A percentile compares a stretch with the other conserved stretches of the same genome.
phyloP scores from a whole-genome alignment of 2,329 filamentous ascomycete genomes.

The Simplicillium aogashimaense region DNA sequence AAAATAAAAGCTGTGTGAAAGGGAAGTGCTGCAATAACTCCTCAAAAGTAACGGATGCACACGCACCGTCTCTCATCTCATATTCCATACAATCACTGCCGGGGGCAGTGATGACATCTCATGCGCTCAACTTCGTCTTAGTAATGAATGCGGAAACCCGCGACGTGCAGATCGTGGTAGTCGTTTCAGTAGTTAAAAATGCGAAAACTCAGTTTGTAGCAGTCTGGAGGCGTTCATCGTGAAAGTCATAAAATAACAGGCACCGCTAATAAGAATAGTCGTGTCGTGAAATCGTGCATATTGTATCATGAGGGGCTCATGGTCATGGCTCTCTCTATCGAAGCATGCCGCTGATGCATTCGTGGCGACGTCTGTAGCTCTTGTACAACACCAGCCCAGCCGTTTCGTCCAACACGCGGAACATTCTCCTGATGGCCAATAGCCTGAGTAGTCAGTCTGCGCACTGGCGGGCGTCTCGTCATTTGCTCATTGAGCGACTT shows the following conservation, averaged over 20 bases:
- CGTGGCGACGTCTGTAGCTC: slow-evolving; percentile 52
- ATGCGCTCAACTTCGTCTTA: too few relatives aligned
- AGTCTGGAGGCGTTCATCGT: too few relatives aligned
- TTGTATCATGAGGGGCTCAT: slow-evolving; percentile 10
- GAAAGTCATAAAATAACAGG: too few relatives aligned
- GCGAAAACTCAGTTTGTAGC: too few relatives aligned
- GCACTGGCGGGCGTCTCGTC: slow-evolving; percentile 35
- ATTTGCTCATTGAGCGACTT: slow-evolving; percentile 33
- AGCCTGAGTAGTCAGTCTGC: slow-evolving; percentile 42
- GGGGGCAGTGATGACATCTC: too few relatives aligned
- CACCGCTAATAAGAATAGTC: too few relatives aligned
- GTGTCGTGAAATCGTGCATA: not conserved
- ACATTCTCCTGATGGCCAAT: slow-evolving; percentile 42
- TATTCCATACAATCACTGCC: not conserved
- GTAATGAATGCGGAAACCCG: too few relatives aligned
- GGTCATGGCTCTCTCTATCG: slow-evolving; percentile 48
- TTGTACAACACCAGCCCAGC: slow-evolving; percentile 54
- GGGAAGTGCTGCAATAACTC: slow-evolving; percentile 1
- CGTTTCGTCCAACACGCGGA: slow-evolving; percentile 36
- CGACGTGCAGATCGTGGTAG: not conserved
- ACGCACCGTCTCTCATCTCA: not conserved
- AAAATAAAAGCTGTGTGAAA: slow-evolving; percentile 9
- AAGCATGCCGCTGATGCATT: slow-evolving; percentile 53
- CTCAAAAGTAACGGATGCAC: not conserved
- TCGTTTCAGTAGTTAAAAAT: not conserved